These are phyloP conservation scores for Coix lacrymajobi DNA, from an alignment of 176 grass and related monocot genomes.

Conservation along the genomic window DNA sequence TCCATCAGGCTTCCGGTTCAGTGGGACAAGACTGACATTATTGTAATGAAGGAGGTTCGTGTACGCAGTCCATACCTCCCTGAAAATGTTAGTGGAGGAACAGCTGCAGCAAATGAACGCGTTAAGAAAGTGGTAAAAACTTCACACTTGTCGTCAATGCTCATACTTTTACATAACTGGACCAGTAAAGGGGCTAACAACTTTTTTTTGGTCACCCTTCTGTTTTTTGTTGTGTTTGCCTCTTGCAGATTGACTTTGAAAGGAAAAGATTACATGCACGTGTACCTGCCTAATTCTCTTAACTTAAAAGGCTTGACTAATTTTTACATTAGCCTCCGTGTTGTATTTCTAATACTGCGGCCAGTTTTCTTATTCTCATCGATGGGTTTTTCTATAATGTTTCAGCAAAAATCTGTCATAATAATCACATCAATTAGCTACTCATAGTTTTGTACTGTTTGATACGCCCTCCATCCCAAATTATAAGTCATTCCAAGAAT, in stretches of 20 bases:
- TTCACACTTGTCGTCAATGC: neutral
- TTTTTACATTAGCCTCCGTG: constrained; percentile 8
- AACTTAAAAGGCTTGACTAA: constrained; percentile 10
- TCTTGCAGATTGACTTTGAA: constrained; percentile 77
- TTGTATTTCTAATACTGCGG: neutral
- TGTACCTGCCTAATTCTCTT: constrained; percentile 59
- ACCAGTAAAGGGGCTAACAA: neutral
- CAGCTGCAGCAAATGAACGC: constrained; percentile 79
- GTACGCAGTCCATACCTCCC: constrained; percentile 85
- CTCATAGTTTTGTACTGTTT: constrained; percentile 5
- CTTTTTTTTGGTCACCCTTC: neutral
- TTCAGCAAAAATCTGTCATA: neutral
- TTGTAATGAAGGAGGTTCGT: constrained; percentile 90
- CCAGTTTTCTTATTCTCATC: constrained; percentile 3
- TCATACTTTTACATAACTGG: neutral
- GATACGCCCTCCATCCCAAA: too few species aligned
- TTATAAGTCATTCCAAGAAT: too few species aligned
- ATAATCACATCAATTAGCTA: constrained; percentile 1
- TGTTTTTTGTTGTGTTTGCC: neutral
- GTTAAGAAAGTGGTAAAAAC: constrained; percentile 97
- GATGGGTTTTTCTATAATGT: neutral
- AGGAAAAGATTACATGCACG: constrained; percentile 83
- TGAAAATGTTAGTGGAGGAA: constrained; percentile 90
- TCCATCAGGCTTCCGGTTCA: constrained; percentile 83
- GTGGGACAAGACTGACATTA: constrained; percentile 92